These are phyloP conservation scores for Boletus edulis DNA, from an alignment of 768 basidiomycete genomes.

Conservation along the genomic window DNA sequence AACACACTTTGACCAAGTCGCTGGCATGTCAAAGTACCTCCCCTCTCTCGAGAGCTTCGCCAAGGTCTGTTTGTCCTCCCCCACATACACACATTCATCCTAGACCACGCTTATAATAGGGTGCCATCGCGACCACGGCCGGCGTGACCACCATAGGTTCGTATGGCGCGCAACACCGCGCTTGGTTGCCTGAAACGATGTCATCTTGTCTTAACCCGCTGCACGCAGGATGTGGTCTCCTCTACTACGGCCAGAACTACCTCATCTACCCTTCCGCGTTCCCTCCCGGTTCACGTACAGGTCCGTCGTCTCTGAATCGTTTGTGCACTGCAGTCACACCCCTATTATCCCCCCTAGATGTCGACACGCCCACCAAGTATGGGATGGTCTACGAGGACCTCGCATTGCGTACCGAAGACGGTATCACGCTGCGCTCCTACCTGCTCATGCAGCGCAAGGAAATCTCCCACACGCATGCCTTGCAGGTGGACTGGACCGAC, in stretches of 20 bases:
- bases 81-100: background rate
- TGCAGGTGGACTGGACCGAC: conserved; percentile 35
- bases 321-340: background rate
- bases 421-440: conserved; percentile 71
- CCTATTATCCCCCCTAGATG: conserved; percentile 42
- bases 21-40: conserved; percentile 37
- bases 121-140: conserved; percentile 53
- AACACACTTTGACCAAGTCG: background rate
- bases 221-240: conserved; percentile 59
- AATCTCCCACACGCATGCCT: conserved; percentile 35
- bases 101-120: conserved; percentile 32
- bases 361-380: conserved; percentile 66
- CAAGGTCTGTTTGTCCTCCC: conserved; percentile 31
- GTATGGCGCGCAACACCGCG: conserved; percentile 2
- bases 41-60: conserved; percentile 45
- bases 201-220: background rate
- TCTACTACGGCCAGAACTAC: conserved; percentile 84
- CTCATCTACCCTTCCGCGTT: conserved; percentile 89
- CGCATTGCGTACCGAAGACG: conserved; percentile 68
- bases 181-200: background rate
- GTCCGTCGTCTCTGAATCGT: conserved; percentile 38
- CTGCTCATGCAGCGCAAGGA: conserved; percentile 63
- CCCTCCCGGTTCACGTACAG: conserved; percentile 74
- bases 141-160: conserved; percentile 56
- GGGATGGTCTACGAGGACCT: conserved; percentile 76